phyloP scores from a whole-genome alignment of 345 rosid genomes.

The Xanthoceras sorbifolium region DNA sequence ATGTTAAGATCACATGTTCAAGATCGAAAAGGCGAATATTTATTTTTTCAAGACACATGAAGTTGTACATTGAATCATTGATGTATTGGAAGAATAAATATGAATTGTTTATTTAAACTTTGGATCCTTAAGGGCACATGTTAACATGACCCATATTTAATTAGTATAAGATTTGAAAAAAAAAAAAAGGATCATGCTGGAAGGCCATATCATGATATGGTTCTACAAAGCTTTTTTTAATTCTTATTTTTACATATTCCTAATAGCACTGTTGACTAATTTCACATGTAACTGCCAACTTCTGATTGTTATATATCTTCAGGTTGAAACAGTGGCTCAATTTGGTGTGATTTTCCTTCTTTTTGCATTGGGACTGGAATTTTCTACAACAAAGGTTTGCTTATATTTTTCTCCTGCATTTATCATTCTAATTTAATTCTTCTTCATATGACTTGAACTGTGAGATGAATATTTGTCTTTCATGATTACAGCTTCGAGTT shows the following conservation, averaged over 20 bases:
- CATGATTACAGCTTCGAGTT: constrained; percentile 53
- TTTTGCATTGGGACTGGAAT: constrained; percentile 64
- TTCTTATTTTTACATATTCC: background rate
- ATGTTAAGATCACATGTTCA: no score
- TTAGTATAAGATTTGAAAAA: background rate
- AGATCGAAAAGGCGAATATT: no score
- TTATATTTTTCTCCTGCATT: background rate
- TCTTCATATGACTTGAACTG: background rate
- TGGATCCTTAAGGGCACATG: no score
- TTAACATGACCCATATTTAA: no score
- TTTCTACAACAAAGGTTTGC: constrained; percentile 50
- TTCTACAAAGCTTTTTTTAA: background rate
- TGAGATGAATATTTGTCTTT: constrained; percentile 12
- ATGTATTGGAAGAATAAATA: no score
- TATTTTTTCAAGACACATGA: no score
- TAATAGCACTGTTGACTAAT: background rate
- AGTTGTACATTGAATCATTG: no score
- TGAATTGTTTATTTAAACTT: no score
- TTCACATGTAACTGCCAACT: background rate
- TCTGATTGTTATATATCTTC: constrained; percentile 14
- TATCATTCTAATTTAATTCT: background rate
- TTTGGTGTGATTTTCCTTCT: constrained; percentile 69
- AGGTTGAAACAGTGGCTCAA: constrained; percentile 74
- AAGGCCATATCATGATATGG: background rate
- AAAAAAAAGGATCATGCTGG: background rate